Percentiles rank a stretch among this genome's conserved stretches.
phyloP scores from a whole-genome alignment of 345 rosid species.

The Lepidium aucheri region DNA sequence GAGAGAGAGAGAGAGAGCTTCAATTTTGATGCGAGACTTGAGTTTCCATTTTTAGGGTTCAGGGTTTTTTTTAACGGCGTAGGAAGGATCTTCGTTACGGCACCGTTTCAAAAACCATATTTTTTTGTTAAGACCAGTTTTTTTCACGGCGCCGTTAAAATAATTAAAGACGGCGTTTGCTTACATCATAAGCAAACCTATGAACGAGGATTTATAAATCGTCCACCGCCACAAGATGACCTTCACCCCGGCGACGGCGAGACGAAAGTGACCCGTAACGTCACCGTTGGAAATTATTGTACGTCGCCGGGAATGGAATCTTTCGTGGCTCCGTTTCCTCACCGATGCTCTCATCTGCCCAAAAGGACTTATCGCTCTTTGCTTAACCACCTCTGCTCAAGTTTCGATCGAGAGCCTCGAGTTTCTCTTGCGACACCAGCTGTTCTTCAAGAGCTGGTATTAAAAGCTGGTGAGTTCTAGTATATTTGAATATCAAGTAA shows the following conservation, averaged over 20 bases:
- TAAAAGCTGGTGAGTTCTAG: conserved; percentile 5
- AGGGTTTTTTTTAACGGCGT: not conserved
- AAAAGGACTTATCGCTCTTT: conserved; percentile 38
- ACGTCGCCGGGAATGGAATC: not conserved
- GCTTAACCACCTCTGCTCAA: conserved; percentile 36
- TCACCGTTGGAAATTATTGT: no score
- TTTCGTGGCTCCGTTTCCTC: not conserved
- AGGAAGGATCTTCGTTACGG: not conserved
- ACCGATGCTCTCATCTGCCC: conserved; percentile 17
- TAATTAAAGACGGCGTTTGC: not conserved
- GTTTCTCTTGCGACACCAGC: conserved; percentile 32
- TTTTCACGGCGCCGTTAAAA: conserved; percentile 16
- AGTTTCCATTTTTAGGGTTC: conserved; percentile 23
- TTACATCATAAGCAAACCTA: not conserved
- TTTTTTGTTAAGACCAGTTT: not conserved
- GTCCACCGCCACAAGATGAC: conserved; percentile 12
- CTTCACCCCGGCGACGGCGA: conserved; percentile 1
- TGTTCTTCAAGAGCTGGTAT: conserved; percentile 19
- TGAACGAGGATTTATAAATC: not conserved
- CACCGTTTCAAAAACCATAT: not conserved
- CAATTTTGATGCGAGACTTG: not conserved
- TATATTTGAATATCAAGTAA: not conserved
- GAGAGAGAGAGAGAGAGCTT: not conserved
- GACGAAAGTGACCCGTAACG: not conserved
- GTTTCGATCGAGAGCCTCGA: conserved; percentile 36